Conservation (phyloP, 106 monocot genomes). For the Allium sativum region DNA sequence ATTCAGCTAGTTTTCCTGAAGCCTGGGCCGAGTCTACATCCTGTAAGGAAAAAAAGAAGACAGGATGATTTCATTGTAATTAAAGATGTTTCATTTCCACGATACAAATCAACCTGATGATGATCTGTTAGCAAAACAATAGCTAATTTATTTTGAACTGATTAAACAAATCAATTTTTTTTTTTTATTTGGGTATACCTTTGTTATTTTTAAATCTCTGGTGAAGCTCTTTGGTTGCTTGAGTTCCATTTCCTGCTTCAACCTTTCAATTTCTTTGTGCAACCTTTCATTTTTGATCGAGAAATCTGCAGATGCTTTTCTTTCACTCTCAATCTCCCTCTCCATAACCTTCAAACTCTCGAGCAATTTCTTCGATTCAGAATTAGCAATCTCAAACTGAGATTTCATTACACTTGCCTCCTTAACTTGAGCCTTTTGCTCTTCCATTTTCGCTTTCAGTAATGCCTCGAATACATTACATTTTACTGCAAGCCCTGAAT, state of each 20-base stretch:
- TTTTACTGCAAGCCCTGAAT: not conserved
- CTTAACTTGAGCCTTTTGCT: slow-evolving; percentile 13
- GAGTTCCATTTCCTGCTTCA: slow-evolving; percentile 15
- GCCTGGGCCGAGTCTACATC: slow-evolving; percentile 24
- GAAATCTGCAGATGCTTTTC: slow-evolving; percentile 11
- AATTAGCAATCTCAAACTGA: slow-evolving; percentile 25
- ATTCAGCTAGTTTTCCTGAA: slow-evolving; percentile 40
- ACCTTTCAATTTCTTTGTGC: slow-evolving; percentile 20
- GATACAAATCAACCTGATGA: too few relatives aligned
- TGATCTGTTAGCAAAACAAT: not conserved
- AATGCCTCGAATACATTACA: not conserved
- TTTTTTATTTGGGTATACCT: slow-evolving; percentile 30
- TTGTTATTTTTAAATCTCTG: slow-evolving; percentile 21
- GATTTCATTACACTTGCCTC: not conserved
- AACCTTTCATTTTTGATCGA: slow-evolving; percentile 22
- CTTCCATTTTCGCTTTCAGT: slow-evolving; percentile 4
- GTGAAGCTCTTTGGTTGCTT: slow-evolving; percentile 16
- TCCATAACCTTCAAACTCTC: slow-evolving; percentile 18
- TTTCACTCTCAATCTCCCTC: slow-evolving; percentile 21
- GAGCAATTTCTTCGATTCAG: slow-evolving; percentile 25
- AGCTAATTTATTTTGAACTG: not conserved
- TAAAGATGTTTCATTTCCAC: too few relatives aligned
- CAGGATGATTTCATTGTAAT: too few relatives aligned
- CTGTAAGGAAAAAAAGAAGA: slow-evolving; percentile 10
- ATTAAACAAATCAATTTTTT: not conserved